Conservation (phyloP, 1,284 basidiomycete species). For the Trametes hirsuta region DNA sequence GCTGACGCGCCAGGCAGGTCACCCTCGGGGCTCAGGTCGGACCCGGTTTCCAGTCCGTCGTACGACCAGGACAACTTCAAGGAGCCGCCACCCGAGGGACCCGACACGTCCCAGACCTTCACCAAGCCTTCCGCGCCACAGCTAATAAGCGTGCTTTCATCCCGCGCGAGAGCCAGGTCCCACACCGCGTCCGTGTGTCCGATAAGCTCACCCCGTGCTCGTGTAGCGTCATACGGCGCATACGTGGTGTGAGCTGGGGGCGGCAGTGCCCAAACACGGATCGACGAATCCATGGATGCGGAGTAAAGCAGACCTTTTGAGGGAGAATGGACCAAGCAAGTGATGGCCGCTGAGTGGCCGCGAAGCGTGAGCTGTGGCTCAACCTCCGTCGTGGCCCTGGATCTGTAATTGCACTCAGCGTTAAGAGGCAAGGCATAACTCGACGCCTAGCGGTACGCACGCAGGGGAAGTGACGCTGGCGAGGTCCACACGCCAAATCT, state of each 20-base stretch:
- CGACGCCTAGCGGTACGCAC: slow-evolving; percentile 48
- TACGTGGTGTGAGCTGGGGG: slow-evolving; percentile 77
- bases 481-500: slow-evolving; percentile 91
- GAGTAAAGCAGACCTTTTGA: slow-evolving; percentile 83
- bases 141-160: slow-evolving; percentile 82
- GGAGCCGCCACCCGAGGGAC: slow-evolving; percentile 58
- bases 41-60: slow-evolving; percentile 59
- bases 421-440: slow-evolving; percentile 14
- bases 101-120: slow-evolving; percentile 90
- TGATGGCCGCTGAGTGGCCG: slow-evolving; percentile 93
- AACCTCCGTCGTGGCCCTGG: slow-evolving; percentile 74
- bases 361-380: slow-evolving; percentile 92
- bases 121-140: slow-evolving; percentile 91
- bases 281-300: slow-evolving; percentile 91
- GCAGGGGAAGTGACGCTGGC: slow-evolving; percentile 68
- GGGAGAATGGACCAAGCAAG: slow-evolving; percentile 84
- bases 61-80: slow-evolving; percentile 82
- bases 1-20: slow-evolving; percentile 75
- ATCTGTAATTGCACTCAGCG: slow-evolving; percentile 41
- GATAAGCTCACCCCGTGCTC: slow-evolving; percentile 79
- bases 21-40: slow-evolving; percentile 48
- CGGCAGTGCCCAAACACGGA: slow-evolving; percentile 90
- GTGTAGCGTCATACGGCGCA: slow-evolving; percentile 83
- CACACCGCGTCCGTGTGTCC: slow-evolving; percentile 96
- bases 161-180: slow-evolving; percentile 83